A percentile compares a stretch with the other conserved stretches of the same genome.
These are phyloP conservation scores for Malassezia furfur DNA, from an alignment of 1,284 basidiomycete species.

Conservation along the genomic window DNA sequence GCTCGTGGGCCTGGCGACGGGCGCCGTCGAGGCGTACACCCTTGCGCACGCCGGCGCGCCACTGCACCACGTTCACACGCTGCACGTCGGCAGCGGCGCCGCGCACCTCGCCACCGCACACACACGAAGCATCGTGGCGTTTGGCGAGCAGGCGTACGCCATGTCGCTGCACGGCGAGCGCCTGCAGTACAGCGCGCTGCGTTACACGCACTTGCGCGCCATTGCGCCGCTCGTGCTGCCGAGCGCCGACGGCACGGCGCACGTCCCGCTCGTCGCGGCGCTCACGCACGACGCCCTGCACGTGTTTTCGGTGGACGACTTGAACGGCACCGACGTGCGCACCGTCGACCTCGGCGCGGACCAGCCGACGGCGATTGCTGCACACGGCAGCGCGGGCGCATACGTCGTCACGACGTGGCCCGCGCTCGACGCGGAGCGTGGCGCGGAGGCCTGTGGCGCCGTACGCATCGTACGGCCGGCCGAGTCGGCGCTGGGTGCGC, in stretches of 20 bases:
- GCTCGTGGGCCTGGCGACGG: conserved; percentile 1
- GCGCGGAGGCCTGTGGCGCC: conserved; percentile 10
- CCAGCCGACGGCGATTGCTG: conserved; percentile 44
- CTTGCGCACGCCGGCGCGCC: not conserved
- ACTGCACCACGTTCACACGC: not conserved
- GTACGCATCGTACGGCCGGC: conserved; percentile 18
- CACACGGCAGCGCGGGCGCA: conserved; percentile 19
- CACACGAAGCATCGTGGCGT: not conserved
- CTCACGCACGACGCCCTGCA: conserved; percentile 22
- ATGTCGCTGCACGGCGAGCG: conserved; percentile 31
- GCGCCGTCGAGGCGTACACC: not conserved
- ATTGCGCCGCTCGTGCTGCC: conserved; percentile 21
- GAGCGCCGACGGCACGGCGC: not conserved
- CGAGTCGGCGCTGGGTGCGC: conserved; percentile 18
- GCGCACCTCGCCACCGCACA: not conserved
- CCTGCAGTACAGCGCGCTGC: conserved; percentile 39
- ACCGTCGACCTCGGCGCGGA: conserved; percentile 45
- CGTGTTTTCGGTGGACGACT: conserved; percentile 35
- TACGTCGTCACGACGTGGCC: conserved; percentile 27
- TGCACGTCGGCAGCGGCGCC: not conserved
- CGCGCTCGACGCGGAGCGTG: not conserved
- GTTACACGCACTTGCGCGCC: conserved; percentile 27
- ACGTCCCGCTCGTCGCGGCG: conserved; percentile 22
- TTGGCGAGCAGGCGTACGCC: conserved; percentile 11
- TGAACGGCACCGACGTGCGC: conserved; percentile 41